Evolutionary conservation across 2,329 filamentous ascomycete genomes (phyloP), one percentile per base, ranked within the genome.

Genomic region (Podosphaera fusca): DNA sequence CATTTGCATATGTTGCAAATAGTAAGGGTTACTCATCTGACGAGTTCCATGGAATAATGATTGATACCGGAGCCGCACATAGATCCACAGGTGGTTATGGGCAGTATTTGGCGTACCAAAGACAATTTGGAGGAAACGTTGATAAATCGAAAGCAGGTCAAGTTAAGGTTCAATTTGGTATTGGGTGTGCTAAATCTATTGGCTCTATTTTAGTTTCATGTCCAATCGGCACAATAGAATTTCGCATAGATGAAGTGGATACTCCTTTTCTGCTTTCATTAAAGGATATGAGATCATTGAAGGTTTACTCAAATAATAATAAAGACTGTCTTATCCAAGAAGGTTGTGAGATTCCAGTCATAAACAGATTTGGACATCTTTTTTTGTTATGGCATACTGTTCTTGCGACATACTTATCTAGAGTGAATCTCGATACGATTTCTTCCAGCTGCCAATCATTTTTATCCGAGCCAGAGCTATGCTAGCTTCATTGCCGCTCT

Each of bases 1-100:
- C 52, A 6, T 21, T 4, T n/a, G 9, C 3, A 12, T n/a, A 57
- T n/a, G 8, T 5, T 21, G n/a, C 46, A 12, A 4, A 40, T 33
- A 30, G 35, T 53, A 7, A 10, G 31, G 10, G 54, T 4, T 55
- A 55, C 38, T 21, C 29, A 10, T 21, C 10, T 12, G 7, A 33
- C 9, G 42, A 55, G 33, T 55, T 45, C 29, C 33, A 31, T 33
- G 36, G 54, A 31, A 55, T 55, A 31, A 55, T 55, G 31, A 55
- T 55, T 3, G 54, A 55, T 55, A 45, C 42, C 2, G 54, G 54
- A 30, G 54, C 38, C 7, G 38, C 54, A 5, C 42, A 14, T 31
- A 45, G 29, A 14, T 55, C 54, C 8, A 55, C 54, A 12, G 36
- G 29, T 21, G 10, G 54, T 31, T 46, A 45, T n/a, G 29, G 31